phyloP scores from a whole-genome alignment of 192 early-diverging fungal genomes.

The Obelidium mucronatum region DNA sequence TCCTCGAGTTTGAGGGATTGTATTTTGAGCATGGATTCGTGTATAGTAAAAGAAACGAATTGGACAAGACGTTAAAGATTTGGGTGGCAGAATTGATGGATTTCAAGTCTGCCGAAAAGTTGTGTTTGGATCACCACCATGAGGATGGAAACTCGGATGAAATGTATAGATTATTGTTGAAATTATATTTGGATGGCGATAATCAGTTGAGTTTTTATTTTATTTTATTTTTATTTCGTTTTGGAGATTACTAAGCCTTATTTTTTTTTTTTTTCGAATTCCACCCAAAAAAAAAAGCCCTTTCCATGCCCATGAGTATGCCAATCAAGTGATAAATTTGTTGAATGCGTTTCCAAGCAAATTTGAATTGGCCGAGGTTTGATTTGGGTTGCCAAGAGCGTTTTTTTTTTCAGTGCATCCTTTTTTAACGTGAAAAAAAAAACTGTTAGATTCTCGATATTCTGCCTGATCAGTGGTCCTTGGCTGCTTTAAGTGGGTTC shows the following conservation, averaged over 20 bases:
- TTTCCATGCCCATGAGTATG: slow-evolving; percentile 26
- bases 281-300: background rate
- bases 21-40: too few relatives aligned
- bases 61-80: too few relatives aligned
- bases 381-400: background rate
- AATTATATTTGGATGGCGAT: slow-evolving; percentile 31
- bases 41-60: too few relatives aligned
- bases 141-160: background rate
- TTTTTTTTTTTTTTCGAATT: background rate
- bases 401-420: background rate
- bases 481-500: slow-evolving; percentile 33
- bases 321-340: slow-evolving; percentile 31
- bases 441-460: slow-evolving; percentile 44
- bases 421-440: too few relatives aligned
- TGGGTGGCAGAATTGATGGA: slow-evolving; percentile 21
- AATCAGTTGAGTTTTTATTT: slow-evolving; percentile 29
- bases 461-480: slow-evolving; percentile 49
- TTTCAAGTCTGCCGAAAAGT: slow-evolving; percentile 12
- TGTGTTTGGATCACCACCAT: background rate
- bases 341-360: slow-evolving; percentile 33
- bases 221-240: background rate
- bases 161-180: slow-evolving; percentile 14
- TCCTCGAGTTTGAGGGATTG: too few relatives aligned
- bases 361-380: slow-evolving; percentile 43
- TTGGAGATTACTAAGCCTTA: background rate